phyloP scores from a whole-genome alignment of 495 filamentous ascomycete genomes.

The Penicillium soppii region DNA sequence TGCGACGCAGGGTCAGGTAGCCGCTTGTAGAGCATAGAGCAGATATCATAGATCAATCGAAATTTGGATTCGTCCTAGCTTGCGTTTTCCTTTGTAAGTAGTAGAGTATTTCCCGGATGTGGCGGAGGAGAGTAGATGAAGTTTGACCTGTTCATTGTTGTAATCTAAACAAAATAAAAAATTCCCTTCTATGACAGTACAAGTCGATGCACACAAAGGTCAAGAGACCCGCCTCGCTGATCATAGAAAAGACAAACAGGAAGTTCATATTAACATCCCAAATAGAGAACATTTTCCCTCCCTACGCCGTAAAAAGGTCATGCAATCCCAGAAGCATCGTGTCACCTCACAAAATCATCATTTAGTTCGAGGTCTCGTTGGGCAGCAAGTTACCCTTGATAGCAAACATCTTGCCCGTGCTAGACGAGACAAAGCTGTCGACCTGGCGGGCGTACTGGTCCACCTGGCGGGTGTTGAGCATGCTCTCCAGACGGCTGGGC shows the following conservation, averaged over 20 bases:
- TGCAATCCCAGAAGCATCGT: conserved; percentile 44
- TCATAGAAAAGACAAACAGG: conserved; percentile 37
- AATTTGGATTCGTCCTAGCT: not conserved
- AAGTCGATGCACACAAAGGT: conserved; percentile 6
- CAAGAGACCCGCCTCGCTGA: conserved; percentile 12
- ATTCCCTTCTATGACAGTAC: conserved; percentile 7
- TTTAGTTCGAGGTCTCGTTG: conserved; percentile 45
- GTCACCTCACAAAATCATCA: conserved; percentile 23
- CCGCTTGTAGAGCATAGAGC: no score
- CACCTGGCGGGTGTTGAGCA: conserved; percentile 92
- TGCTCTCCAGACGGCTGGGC: conserved; percentile 84
- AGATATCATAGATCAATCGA: not conserved
- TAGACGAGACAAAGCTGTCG: conserved; percentile 89
- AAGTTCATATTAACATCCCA: conserved; percentile 49
- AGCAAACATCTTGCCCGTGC: conserved; percentile 97
- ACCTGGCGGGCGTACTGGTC: conserved; percentile 98
- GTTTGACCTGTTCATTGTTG: conserved; percentile 1
- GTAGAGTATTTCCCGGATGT: not conserved
- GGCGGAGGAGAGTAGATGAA: not conserved
- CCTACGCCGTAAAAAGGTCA: conserved; percentile 54
- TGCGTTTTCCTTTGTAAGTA: no score
- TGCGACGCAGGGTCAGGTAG: no score
- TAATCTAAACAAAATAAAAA: conserved; percentile 9
- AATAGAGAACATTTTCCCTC: conserved; percentile 50
- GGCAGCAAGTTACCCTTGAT: conserved; percentile 70